These are phyloP conservation scores for Ogataea pignaliae DNA, from an alignment of 805 yeast genomes.

Conservation along the genomic window DNA sequence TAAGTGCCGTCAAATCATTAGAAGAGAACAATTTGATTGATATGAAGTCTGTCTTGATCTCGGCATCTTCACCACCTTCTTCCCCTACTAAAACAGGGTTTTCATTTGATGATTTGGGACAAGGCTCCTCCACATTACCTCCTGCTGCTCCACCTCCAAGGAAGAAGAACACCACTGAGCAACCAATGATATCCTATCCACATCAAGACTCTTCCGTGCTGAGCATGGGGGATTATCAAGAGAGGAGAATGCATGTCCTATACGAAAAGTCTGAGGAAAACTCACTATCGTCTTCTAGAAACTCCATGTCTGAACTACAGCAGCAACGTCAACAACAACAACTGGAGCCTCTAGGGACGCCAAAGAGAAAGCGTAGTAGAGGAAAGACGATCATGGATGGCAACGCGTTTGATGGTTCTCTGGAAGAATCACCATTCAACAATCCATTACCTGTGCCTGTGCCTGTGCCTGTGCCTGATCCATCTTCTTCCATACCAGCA, in stretches of 20 bases:
- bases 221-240: slow-evolving; percentile 2
- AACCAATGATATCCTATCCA: not conserved
- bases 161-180: slow-evolving; percentile 4
- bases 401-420: not conserved
- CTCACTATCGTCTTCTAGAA: slow-evolving; percentile 3
- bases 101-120: too few relatives aligned
- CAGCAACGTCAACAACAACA: not conserved
- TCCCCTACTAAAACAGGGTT: not conserved
- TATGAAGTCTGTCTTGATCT: slow-evolving; percentile 2
- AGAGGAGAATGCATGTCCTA: slow-evolving; percentile 26
- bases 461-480: too few relatives aligned
- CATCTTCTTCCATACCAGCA: not conserved
- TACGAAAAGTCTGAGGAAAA: slow-evolving; percentile 27
- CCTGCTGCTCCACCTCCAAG: slow-evolving; percentile 11
- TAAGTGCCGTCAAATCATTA: not conserved
- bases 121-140: slow-evolving; percentile 3
- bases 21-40: not conserved
- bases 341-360: not conserved
- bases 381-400: not conserved
- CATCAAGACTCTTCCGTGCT: not conserved
- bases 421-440: not conserved
- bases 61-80: not conserved
- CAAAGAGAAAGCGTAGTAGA: not conserved
- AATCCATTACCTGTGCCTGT: not conserved
- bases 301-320: not conserved